Evolutionary conservation across 2,329 filamentous ascomycete species (phyloP), one percentile per base, ranked within the genome.

Genomic region (Neocatenulostroma microsporum): DNA sequence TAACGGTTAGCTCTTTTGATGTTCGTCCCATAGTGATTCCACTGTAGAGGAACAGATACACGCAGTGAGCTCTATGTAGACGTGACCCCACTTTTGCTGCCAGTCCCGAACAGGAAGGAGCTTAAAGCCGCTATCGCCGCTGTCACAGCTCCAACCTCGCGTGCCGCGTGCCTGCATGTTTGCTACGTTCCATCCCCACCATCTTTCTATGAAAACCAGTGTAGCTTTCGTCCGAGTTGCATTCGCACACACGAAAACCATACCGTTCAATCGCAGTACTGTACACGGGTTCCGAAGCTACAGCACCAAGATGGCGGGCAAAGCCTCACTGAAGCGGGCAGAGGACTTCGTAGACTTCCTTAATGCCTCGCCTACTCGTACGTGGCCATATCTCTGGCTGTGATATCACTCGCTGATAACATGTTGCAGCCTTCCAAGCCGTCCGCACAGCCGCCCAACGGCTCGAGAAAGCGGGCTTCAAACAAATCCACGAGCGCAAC

Each of bases 341-440:
- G 68, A 82, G 64, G 85, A 93, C 69, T 94, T 95, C 62, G 67
- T 94, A 57, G 82, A 85, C 64, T 95, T 94, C 67, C 81, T 95
- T 61, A 94, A 95, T 64, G 84, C 81, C 46, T 95, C 88, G 40
- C 91, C 91, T 10, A 94, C 88, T 36, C 89, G 88, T 94, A 73
- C 52, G 78, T 2, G 15, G 18, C 5, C 12, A 25, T 26, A 15
- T 21, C n/a, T n/a, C n/a, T n/a, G n/a, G n/a, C n/a, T n/a, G n/a
- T n/a, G n/a, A n/a, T n/a, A n/a, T n/a, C n/a, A n/a, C n/a, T n/a
- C 13, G 8, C 17, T 37, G 20, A 42, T 24, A 21, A 15, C 4
- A 5, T 4, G 9, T 4, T 30, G 21, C 40, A 95, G 88, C 91
- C 40, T 98, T 94, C 67, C 91, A 98, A 69, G 89, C 88, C 43